Conservation (phyloP, 345 rosid species). For the Barbarea vulgaris region DNA sequence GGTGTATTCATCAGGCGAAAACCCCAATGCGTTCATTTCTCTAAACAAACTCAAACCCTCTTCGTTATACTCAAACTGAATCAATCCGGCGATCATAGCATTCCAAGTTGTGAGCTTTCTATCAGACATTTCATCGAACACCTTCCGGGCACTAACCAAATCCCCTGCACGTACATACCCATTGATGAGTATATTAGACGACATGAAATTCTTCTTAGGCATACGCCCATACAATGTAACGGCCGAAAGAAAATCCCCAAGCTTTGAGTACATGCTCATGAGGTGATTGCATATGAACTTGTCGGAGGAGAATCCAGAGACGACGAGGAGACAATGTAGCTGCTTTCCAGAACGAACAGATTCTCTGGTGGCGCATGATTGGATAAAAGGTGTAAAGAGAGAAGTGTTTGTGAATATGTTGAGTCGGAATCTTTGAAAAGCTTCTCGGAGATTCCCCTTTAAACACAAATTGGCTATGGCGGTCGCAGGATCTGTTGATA, state of each 20-base stretch:
- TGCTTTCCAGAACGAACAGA: conserved; percentile 53
- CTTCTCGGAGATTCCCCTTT: conserved; percentile 58
- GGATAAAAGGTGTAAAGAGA: conserved; percentile 60
- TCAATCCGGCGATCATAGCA: conserved; percentile 59
- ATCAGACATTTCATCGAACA: conserved; percentile 70
- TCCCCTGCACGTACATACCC: conserved; percentile 52
- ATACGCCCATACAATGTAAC: conserved; percentile 50
- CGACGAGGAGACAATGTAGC: conserved; percentile 65
- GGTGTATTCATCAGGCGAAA: conserved; percentile 61
- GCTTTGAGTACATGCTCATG: conserved; percentile 70
- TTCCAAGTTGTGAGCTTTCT: conserved; percentile 74
- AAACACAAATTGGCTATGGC: conserved; percentile 56
- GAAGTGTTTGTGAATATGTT: conserved; percentile 63
- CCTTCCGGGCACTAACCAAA: conserved; percentile 49
- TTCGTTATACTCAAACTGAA: conserved; percentile 59
- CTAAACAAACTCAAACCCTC: conserved; percentile 57
- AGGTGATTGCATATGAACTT: conserved; percentile 74
- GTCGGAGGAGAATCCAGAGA: conserved; percentile 66
- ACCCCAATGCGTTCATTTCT: conserved; percentile 57
- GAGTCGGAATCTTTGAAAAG: conserved; percentile 49
- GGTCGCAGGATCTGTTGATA: conserved; percentile 20
- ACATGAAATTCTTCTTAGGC: conserved; percentile 68
- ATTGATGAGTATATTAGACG: conserved; percentile 70
- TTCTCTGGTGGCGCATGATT: conserved; percentile 48
- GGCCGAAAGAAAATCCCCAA: conserved; percentile 52